Evolutionary conservation across 164 flowering plant genomes (phyloP), one percentile per base, ranked within the genome.

Genomic region (Cinnamomum chago): DNA sequence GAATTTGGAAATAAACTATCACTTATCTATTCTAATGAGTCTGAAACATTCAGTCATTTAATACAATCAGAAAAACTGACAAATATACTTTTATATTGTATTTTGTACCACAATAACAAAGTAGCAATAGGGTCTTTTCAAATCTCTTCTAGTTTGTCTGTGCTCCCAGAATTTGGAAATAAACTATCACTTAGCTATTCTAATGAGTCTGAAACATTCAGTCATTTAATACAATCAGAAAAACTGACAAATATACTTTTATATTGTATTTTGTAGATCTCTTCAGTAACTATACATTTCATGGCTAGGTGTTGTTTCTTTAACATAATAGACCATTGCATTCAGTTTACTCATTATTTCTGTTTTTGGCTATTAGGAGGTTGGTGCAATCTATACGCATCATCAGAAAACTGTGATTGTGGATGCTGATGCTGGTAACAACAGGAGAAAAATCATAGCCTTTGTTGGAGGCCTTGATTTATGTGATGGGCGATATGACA

Each of bases 381-480:
- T 85, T 70, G 93, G 83, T 76, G 86, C 89, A 50, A 92, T 92
- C 65, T 90, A 92, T 70, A 90, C 97, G 14, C 97, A 92, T 77
- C 97, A 92, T 81, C 97, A 92, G 83, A 92, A 92, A 73, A 88
- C 91, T 23, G 94, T 92, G 40, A 84, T 92, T 71, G 93, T 93
- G 67, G 97, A 93, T 87, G 85, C 90, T 81, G 97, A 93, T 79
- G 94, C 92, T 79, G 92, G 94, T 2, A 62, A 82, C 68, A 77
- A 82, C 76, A 88, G 70, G 79, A 88, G 93, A 81, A 91, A 91
- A 81, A 90, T 92, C 50, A 72, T 87, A 73, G 90, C 97, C 75
- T 92, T 92, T 84, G 86, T 92, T 76, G 97, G 97, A 75, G 97
- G 97, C 62, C 91, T 92, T 80, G 97, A 92, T 83, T 77, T 92